Evolutionary conservation across 257 asterid species (phyloP).

Genomic region (Solanum okadae): DNA sequence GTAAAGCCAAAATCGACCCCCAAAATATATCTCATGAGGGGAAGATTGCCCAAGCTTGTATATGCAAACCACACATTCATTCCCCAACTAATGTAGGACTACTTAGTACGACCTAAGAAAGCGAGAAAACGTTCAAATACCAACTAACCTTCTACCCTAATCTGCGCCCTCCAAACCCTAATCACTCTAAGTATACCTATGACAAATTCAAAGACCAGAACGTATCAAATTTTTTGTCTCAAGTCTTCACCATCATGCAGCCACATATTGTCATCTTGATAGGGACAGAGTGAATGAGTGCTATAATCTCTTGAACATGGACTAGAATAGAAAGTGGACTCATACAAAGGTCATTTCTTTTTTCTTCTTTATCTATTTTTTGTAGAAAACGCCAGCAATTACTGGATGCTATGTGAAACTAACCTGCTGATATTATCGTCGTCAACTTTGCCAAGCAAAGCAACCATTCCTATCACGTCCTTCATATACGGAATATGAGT

Average conservation of each 20-base stretch:
- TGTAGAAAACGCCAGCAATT: slow-evolving; percentile 1
- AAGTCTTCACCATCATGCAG: background rate
- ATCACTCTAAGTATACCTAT: background rate
- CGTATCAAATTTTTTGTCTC: background rate
- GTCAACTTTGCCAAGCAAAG: slow-evolving; percentile 60
- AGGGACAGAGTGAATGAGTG: background rate
- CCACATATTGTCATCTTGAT: background rate
- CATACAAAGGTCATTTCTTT: background rate
- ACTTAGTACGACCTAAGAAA: background rate
- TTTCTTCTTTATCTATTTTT: background rate
- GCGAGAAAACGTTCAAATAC: background rate
- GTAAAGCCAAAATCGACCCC: background rate
- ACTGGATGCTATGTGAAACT: slow-evolving; percentile 9
- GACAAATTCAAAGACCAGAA: background rate
- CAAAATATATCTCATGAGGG: background rate
- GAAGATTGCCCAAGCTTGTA: background rate
- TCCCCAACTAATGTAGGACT: background rate
- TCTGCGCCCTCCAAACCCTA: background rate
- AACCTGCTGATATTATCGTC: slow-evolving; percentile 75
- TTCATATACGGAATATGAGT: slow-evolving; percentile 31
- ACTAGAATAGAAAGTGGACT: background rate
- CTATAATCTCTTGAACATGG: background rate
- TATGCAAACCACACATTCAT: background rate
- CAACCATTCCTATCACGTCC: slow-evolving; percentile 71
- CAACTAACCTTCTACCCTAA: background rate